A percentile compares a stretch with the other conserved stretches of the same genome.
These are phyloP conservation scores for Thraustochytrium striatum DNA, from an alignment of 352 stramenopile species.

Conservation along the genomic window DNA sequence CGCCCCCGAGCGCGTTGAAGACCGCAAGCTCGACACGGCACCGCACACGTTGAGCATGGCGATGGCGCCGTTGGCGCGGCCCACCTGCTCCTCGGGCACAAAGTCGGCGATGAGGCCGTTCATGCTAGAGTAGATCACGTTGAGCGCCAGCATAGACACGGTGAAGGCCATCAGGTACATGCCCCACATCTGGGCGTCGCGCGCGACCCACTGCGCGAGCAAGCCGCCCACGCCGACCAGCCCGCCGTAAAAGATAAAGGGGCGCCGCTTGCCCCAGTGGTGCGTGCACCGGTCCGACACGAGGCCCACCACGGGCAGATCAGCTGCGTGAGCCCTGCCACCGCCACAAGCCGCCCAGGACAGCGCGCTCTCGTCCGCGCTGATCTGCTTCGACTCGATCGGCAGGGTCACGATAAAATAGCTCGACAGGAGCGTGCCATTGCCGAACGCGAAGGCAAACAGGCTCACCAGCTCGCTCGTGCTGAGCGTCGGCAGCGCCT, in stretches of 20 bases:
- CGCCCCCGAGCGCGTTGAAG: too few species aligned
- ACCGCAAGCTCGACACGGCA: slow-evolving; percentile 58
- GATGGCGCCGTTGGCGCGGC: slow-evolving; percentile 58
- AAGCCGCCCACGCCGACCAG: slow-evolving; percentile 6
- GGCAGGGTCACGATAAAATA: slow-evolving; percentile 46
- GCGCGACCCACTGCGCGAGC: slow-evolving; percentile 4
- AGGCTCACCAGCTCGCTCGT: not conserved
- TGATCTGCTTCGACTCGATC: slow-evolving; percentile 22
- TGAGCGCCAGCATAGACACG: slow-evolving; percentile 49
- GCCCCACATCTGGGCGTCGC: slow-evolving; percentile 11
- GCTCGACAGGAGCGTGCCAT: slow-evolving; percentile 20
- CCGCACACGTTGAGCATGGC: slow-evolving; percentile 57
- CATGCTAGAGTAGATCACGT: slow-evolving; percentile 60
- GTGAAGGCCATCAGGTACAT: slow-evolving; percentile 48
- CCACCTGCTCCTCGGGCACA: slow-evolving; percentile 55
- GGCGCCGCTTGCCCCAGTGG: slow-evolving; percentile 4
- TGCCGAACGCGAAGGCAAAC: slow-evolving; percentile 35
- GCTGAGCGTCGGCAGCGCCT: slow-evolving; percentile 1
- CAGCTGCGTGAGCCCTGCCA: too few species aligned
- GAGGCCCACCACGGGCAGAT: slow-evolving; percentile 16
- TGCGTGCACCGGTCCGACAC: slow-evolving; percentile 35
- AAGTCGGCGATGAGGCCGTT: slow-evolving; percentile 60
- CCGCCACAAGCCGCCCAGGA: too few species aligned
- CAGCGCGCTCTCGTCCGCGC: not conserved
- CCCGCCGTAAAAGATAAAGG: slow-evolving; percentile 45